Base-by-base conservation (phyloP, 768 basidiomycete genomes). In the Lactifluus echinatus region DNA sequence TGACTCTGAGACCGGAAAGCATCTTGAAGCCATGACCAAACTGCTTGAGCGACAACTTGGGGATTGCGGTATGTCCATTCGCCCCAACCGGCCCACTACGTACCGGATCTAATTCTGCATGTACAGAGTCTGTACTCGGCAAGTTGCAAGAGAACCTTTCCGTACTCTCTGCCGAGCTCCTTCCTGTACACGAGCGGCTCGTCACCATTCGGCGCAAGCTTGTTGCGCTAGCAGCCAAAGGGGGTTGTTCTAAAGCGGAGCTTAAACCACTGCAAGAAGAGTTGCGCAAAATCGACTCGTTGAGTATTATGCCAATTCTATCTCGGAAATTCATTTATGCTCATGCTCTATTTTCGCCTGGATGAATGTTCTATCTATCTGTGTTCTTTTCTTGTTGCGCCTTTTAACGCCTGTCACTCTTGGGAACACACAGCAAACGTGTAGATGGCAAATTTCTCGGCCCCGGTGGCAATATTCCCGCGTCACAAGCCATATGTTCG, bases 391-490 rank as follows among this genome's bases (percentile, higher is more conserved):
- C 31, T 31, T 47, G 34, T 23, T 28, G n/a, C 50, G 39, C 47
- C 45, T 61, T 63, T 57, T 65, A 55, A 63, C 64, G 60, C 48
- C 60, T 64, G 55, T 68, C 31, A 49, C 43, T 31, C 21, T 17
- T 45, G 29, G 45, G 40, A 47, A 55, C 36, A 8, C 48, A 53
- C 68, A 91, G 90, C 45, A 87, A 91, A 71, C 90, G 94, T 15
- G 92, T 95, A 3, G 93, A 97, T 67, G 94, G 93, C 53, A 95
- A 95, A 70, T 98, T 97, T 71, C 76, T 95, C 19, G 93, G 91
- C 0, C 88, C 91, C 23, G 89, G 89, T 3, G 93, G 91, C 46
- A 84, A 81, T 53, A 87, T 98, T 0, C 95, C 96, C 29, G 78
- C 84, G 42, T 94, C 93, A 3, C 94, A 97, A 72, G 92, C 93